These are phyloP conservation scores for Leccinum subrobustum DNA, from an alignment of 1,284 basidiomycete genomes.

Conservation along the genomic window DNA sequence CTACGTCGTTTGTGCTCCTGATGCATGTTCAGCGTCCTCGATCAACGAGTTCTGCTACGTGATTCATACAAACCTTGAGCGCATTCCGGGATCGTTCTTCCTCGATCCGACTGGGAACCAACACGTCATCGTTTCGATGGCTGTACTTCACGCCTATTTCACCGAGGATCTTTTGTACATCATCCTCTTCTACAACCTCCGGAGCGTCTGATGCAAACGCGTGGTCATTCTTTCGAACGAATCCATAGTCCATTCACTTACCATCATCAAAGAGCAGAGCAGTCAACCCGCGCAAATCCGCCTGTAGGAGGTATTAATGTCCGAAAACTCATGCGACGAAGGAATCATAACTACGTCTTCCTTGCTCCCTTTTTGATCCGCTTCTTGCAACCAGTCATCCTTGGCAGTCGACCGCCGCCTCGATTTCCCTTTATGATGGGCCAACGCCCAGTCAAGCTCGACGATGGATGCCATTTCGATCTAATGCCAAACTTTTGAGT, in stretches of 20 bases:
- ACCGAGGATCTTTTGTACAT: constrained; percentile 56
- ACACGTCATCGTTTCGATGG: constrained; percentile 69
- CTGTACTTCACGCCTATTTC: constrained; percentile 64
- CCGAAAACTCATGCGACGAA: neutral
- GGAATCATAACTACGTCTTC: constrained; percentile 45
- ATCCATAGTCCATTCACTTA: constrained; percentile 26
- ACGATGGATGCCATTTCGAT: constrained; percentile 72
- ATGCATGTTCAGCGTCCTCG: constrained; percentile 9
- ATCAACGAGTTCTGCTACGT: neutral
- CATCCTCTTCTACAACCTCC: constrained; percentile 36
- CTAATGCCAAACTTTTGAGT: constrained; percentile 35
- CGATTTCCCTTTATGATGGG: constrained; percentile 52
- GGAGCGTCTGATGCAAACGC: constrained; percentile 32
- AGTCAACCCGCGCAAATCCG: constrained; percentile 59
- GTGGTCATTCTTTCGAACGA: neutral
- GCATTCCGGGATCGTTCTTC: constrained; percentile 55
- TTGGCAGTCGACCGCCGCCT: constrained; percentile 41
- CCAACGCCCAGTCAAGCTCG: constrained; percentile 76
- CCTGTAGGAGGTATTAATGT: constrained; percentile 34
- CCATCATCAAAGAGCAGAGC: constrained; percentile 70
- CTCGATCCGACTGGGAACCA: constrained; percentile 67
- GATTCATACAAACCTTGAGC: constrained; percentile 43
- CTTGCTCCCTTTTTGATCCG: constrained; percentile 48
- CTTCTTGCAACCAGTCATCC: constrained; percentile 46
- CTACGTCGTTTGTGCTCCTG: constrained; percentile 33